Evolutionary conservation across 2,329 filamentous ascomycete species (phyloP).

Genomic region (Domatiomyces globalis): DNA sequence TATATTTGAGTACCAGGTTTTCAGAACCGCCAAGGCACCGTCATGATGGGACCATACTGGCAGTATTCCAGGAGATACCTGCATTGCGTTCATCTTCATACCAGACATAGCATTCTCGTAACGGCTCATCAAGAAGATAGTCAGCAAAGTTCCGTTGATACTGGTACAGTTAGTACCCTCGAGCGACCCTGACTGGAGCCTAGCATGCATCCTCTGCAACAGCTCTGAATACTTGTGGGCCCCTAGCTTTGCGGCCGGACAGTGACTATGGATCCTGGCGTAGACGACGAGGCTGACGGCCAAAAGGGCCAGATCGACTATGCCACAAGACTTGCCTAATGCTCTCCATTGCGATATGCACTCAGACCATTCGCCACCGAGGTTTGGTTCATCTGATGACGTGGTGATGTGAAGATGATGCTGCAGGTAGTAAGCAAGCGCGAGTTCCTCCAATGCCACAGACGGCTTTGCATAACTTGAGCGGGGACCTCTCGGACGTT

Average conservation of each 20-base stretch:
- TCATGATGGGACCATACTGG: constrained; percentile 27
- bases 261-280: constrained; percentile 16
- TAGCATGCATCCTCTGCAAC: constrained; percentile 11
- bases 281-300: constrained; percentile 21
- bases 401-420: constrained; percentile 14
- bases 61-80: not conserved
- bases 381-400: constrained; percentile 6
- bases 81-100: not conserved
- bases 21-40: constrained; percentile 21
- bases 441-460: constrained; percentile 18
- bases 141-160: constrained; percentile 15
- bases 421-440: constrained; percentile 19
- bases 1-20: constrained; percentile 18
- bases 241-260: constrained; percentile 18
- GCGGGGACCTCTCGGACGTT: constrained; percentile 23
- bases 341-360: constrained; percentile 7
- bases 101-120: constrained; percentile 13
- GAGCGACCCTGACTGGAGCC: not conserved
- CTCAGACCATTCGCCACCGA: constrained; percentile 9
- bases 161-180: constrained; percentile 1
- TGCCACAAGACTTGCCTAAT: constrained; percentile 4
- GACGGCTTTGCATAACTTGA: constrained; percentile 11
- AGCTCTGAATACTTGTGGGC: constrained; percentile 16
- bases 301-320: constrained; percentile 21
- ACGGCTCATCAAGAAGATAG: constrained; percentile 17